Evolutionary conservation across 768 basidiomycete genomes (phyloP).

Genomic region (Serendipita sp.): DNA sequence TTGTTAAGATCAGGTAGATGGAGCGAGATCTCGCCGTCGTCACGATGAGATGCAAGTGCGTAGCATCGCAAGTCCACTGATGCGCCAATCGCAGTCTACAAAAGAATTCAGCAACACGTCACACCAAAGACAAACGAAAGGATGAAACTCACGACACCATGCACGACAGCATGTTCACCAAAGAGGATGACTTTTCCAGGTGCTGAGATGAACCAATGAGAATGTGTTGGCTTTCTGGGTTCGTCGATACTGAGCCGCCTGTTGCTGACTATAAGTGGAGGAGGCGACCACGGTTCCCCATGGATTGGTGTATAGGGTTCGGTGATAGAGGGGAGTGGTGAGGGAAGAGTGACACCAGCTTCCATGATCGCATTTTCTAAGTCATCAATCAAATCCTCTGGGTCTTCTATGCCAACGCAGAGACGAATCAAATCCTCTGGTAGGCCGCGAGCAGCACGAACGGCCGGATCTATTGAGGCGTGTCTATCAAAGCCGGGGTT

Average conservation of each 20-base stretch:
- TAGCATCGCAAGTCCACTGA: slow-evolving; percentile 93
- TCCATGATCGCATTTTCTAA: slow-evolving; percentile 84
- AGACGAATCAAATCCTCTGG: slow-evolving; percentile 98
- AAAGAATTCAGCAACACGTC: neutral
- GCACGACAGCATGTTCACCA: slow-evolving; percentile 96
- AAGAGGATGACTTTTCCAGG: slow-evolving; percentile 97
- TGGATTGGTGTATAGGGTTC: neutral
- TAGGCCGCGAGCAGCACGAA: slow-evolving; percentile 87
- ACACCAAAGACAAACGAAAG: slow-evolving; percentile 8
- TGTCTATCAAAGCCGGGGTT: slow-evolving; percentile 37
- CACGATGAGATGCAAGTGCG: slow-evolving; percentile 59
- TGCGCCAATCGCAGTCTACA: slow-evolving; percentile 83
- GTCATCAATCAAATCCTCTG: slow-evolving; percentile 84
- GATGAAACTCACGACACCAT: slow-evolving; percentile 64
- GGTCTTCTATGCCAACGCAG: slow-evolving; percentile 96
- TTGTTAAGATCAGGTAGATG: slow-evolving; percentile 65
- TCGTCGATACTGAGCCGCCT: neutral
- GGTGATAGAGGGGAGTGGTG: neutral
- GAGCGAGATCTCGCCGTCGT: slow-evolving; percentile 56
- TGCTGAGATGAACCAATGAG: slow-evolving; percentile 68
- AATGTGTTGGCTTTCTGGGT: slow-evolving; percentile 7
- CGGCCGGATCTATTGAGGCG: slow-evolving; percentile 90
- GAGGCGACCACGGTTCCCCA: neutral
- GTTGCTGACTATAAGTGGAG: neutral
- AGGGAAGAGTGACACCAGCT: slow-evolving; percentile 49